A percentile compares a stretch with the other conserved stretches of the same genome.
Conservation (phyloP, 2,329 filamentous ascomycete species). For the Aschersonia sp. region DNA sequence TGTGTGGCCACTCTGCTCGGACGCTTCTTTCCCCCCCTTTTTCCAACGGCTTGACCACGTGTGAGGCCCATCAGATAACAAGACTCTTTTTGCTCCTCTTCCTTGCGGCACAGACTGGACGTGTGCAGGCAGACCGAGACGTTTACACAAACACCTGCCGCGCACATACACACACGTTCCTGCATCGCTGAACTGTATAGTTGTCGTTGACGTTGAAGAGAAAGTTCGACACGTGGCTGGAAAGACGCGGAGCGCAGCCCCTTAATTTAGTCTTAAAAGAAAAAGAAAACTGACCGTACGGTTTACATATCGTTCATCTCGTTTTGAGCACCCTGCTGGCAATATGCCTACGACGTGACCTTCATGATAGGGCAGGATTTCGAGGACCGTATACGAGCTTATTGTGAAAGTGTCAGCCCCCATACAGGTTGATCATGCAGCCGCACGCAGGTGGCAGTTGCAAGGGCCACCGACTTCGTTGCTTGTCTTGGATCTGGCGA, state of each 20-base stretch:
- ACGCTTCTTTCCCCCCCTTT: not conserved
- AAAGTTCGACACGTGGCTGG: not conserved
- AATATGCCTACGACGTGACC: no score
- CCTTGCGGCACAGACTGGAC: not conserved
- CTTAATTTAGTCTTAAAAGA: not conserved
- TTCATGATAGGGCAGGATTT: no score
- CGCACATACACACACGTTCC: not conserved
- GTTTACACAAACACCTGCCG: not conserved
- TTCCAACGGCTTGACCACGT: not conserved
- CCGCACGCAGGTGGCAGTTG: no score
- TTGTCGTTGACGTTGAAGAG: not conserved
- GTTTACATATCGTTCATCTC: no score
- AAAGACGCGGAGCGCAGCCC: not conserved
- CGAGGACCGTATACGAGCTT: no score
- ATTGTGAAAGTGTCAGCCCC: no score
- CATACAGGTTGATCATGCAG: no score
- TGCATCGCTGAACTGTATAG: not conserved
- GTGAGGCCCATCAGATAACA: not conserved
- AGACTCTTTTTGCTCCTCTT: not conserved
- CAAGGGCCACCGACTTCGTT: no score
- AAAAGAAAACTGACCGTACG: no score
- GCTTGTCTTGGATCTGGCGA: no score
- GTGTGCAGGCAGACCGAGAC: not conserved
- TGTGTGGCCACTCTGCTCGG: not conserved
- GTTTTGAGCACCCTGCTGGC: no score